Base-by-base conservation (phyloP, 805 yeast genomes). In the Ogataea methanolica region DNA sequence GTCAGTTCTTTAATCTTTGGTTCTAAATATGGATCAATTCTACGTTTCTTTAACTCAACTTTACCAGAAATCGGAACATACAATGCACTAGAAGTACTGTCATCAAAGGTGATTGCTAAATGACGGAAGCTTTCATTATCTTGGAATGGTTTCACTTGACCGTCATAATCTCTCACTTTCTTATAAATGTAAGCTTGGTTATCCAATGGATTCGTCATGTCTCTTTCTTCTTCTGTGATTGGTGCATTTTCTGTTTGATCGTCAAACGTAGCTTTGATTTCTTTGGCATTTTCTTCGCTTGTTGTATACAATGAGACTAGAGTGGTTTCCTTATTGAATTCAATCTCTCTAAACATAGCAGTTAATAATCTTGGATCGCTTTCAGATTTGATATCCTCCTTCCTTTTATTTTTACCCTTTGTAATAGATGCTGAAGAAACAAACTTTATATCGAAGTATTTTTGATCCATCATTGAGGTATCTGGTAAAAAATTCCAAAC, bases 401-500 rank as follows among this genome's bases (percentile, higher is more conserved):
- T 57, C 54, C 45, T 64, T 63, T 49, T 69, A 59, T 44, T 55
- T 35, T 61, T 62, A 36, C 75, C 71, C 47, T 66, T 61, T 19
- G 64, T 55, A 23, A 76, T 58, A 2, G 82, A 75, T 3, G 85
- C 83, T 11, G 80, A 72, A 5, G 83, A 82, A 5, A 73, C 60
- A 56, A 88, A 79, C 63, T 83, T 86, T 39, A 88, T 69, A 33
- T 81, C 73, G 58, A 80, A 70, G 59, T 76, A 89, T 44, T 75
- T 79, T 56, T 88, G 83, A 66, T 94, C 99, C 77, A 89, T 74
- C 75, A 87, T 79, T n/a, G 92, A 82, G 9, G 94, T 82, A 65
- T 94, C 97, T 7, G 99, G 99, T 52, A 91, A 70, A 26, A 94
- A 70, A 23, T 85, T 83, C 88, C 90, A 88, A 1, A 89, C 74